Evolutionary conservation across 345 rosid species (phyloP).

Genomic region (Rhizophora apiculata): DNA sequence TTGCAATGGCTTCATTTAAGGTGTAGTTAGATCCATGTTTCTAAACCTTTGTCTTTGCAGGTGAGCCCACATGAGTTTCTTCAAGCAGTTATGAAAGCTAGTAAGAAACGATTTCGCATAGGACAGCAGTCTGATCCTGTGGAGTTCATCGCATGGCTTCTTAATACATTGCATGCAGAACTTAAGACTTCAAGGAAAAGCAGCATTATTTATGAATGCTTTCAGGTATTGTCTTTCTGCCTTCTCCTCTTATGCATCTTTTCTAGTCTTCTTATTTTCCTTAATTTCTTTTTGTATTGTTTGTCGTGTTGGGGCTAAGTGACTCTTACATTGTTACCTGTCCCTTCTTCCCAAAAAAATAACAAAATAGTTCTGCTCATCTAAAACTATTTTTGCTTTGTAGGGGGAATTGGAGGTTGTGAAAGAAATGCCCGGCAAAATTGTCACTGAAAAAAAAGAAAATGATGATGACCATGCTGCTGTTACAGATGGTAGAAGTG

Average conservation of each 20-base stretch:
- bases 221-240: constrained; percentile 54
- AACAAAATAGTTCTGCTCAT: constrained; percentile 6
- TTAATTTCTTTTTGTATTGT: neutral
- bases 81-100: constrained; percentile 96
- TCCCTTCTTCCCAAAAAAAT: too few relatives aligned
- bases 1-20: constrained; percentile 5
- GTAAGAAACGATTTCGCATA: constrained; percentile 78
- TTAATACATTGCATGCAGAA: constrained; percentile 75
- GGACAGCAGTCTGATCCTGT: constrained; percentile 95
- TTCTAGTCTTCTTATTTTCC: neutral
- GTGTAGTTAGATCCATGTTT: constrained; percentile 12
- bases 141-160: constrained; percentile 97
- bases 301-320: too few relatives aligned
- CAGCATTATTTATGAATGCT: constrained; percentile 85
- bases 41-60: constrained; percentile 38
- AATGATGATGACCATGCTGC: constrained; percentile 36
- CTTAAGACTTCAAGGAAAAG: constrained; percentile 58
- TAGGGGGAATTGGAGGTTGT: constrained; percentile 91
- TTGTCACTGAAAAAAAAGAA: constrained; percentile 44
- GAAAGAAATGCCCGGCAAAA: constrained; percentile 60
- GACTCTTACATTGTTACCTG: too few relatives aligned
- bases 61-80: constrained; percentile 99
- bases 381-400: constrained; percentile 14
- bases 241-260: constrained; percentile 1
- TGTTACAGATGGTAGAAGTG: constrained; percentile 29